A percentile compares a stretch with the other conserved stretches of the same genome.
These are phyloP conservation scores for Ilex aquifolium DNA, from an alignment of 257 asterid genomes.

Conservation along the genomic window DNA sequence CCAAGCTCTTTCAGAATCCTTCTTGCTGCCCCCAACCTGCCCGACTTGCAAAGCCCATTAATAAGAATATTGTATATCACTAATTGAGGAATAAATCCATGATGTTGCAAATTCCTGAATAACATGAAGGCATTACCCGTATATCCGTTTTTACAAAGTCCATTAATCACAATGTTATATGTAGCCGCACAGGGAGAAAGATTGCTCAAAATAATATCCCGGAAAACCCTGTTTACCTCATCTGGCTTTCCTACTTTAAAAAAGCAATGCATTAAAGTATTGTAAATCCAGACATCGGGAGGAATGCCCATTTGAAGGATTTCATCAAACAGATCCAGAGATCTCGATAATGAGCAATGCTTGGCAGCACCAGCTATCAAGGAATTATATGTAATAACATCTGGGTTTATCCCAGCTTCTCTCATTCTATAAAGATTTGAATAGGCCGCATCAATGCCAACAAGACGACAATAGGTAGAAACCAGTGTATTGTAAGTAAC, in stretches of 20 bases:
- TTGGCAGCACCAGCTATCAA: conserved; percentile 71
- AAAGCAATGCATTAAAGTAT: conserved; percentile 73
- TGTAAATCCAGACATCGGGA: conserved; percentile 85
- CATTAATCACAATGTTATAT: conserved; percentile 61
- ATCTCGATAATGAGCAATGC: conserved; percentile 32
- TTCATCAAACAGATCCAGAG: conserved; percentile 61
- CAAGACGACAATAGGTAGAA: conserved; percentile 57
- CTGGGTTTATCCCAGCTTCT: conserved; percentile 70
- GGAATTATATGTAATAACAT: conserved; percentile 73
- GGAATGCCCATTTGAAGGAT: conserved; percentile 49
- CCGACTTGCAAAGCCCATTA: conserved; percentile 47
- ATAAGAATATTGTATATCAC: conserved; percentile 79
- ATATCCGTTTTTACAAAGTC: conserved; percentile 68
- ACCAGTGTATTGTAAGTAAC: conserved; percentile 82
- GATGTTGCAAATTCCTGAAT: conserved; percentile 44
- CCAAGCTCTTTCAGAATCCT: conserved; percentile 57
- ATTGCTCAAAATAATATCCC: conserved; percentile 43
- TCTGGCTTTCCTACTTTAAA: conserved; percentile 58
- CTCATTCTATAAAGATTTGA: conserved; percentile 52
- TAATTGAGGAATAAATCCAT: conserved; percentile 53
- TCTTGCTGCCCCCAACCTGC: conserved; percentile 44
- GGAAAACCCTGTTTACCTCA: conserved; percentile 63
- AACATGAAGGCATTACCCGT: conserved; percentile 50
- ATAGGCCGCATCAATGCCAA: conserved; percentile 68
- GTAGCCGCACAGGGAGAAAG: conserved; percentile 51